A percentile compares a stretch with the other conserved stretches of the same genome.
These are phyloP conservation scores for Raffaelea deltoideospora DNA, from an alignment of 2,329 filamentous ascomycete species.

Conservation along the genomic window DNA sequence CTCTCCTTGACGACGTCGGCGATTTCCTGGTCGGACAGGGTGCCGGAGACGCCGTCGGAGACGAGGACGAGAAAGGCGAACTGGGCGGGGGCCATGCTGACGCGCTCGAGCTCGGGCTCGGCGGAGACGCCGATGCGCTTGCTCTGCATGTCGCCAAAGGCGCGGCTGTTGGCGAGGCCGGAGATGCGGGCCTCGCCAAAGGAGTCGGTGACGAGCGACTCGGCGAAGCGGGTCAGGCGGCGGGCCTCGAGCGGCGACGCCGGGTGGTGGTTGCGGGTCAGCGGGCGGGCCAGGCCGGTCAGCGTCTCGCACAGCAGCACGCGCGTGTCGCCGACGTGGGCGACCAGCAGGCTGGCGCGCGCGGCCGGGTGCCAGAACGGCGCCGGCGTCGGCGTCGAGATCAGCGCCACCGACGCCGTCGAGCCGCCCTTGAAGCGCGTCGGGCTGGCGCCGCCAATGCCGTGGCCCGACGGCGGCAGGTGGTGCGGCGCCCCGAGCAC, in stretches of 20 bases:
- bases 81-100: conserved; percentile 69
- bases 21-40: conserved; percentile 82
- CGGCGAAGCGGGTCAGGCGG: conserved; percentile 61
- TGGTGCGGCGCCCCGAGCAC: conserved; percentile 51
- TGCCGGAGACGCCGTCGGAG: conserved; percentile 77
- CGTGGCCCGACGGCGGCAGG: conserved; percentile 37
- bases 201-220: conserved; percentile 79
- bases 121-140: conserved; percentile 91
- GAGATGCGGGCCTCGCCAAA: conserved; percentile 95
- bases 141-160: conserved; percentile 82
- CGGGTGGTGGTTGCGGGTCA: conserved; percentile 88
- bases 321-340: conserved; percentile 87
- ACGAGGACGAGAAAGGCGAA: conserved; percentile 82
- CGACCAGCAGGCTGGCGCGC: conserved; percentile 68
- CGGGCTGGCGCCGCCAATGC: conserved; percentile 47
- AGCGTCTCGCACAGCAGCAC: conserved; percentile 78
- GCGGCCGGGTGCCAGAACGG: conserved; percentile 93
- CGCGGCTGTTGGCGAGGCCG: conserved; percentile 81
- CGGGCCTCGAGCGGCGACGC: conserved; percentile 72
- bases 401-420: conserved; percentile 76
- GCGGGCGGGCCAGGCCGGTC: conserved; percentile 62
- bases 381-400: conserved; percentile 79
- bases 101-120: conserved; percentile 72
- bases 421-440: conserved; percentile 85
- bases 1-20: conserved; percentile 94